Base-by-base conservation (phyloP, 2,329 filamentous ascomycete species). In the Paramyrothecium roridum region DNA sequence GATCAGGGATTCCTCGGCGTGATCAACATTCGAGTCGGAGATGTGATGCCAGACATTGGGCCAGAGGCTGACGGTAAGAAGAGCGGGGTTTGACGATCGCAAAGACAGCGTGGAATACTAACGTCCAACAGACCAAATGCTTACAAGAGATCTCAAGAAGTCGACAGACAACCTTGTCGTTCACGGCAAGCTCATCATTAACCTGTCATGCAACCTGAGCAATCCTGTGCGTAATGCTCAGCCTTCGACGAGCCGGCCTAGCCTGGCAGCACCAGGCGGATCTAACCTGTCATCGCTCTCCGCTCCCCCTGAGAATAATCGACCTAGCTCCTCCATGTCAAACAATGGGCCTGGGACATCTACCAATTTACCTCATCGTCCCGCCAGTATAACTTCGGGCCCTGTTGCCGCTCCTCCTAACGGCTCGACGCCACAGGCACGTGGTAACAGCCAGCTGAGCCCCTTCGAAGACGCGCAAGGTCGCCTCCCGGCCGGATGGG, bases 81-180 rank as follows among this genome's bases (percentile, higher is more conserved):
- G 54, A 20, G 30, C 51, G 26, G 46, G 22, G 22, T 48, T 48
- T 30, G 20, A 54, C 37, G 33, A 30, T 53, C 52, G n/a, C 48
- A 46, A 52, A 30, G 48, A 49, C 59, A 51, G 56, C 54, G 55
- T 65, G 62, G 57, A 63, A 57, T 58, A 59, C 63, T 69, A 55
- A 65, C 58, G 48, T 53, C 56, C 61, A 63, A 86, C 85, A 98
- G 83, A 98, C 85, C 93, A 98, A 76, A 99, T 98, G 93, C 90
- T 99, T 69, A 98, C 95, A 52, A 83, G 92, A 63, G 95, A 99
- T 72, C 82, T 99, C 34, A 97, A 98, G 72, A 98, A 97, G 75
- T 97, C 95, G 7, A 97, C 92, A 57, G 95, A 99, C 71, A 98
- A 98, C 70, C 85, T 99, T 50, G 92, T 98, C 55, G 95, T 99